Conservation (phyloP, 345 rosid genomes). For the Heritiera fomes region DNA sequence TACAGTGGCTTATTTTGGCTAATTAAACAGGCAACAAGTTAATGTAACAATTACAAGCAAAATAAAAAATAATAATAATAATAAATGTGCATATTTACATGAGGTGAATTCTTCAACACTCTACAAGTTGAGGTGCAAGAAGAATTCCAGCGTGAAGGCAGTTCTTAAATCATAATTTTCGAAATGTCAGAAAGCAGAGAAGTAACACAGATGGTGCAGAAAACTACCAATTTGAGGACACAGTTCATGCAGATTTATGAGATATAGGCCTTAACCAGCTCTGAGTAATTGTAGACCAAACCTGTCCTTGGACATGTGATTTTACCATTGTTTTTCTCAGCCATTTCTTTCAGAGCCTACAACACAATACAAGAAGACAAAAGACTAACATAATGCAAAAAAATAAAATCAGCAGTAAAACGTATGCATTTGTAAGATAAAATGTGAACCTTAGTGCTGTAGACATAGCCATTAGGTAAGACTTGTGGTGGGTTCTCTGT, state of each 20-base stretch:
- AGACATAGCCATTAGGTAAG: constrained; percentile 92
- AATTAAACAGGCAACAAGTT: not conserved
- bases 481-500: constrained; percentile 99
- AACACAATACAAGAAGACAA: not conserved
- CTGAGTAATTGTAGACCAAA: constrained; percentile 56
- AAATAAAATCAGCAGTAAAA: not conserved
- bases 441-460: constrained; percentile 80
- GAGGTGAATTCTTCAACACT: not conserved
- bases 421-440: not conserved
- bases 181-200: not conserved
- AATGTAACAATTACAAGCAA: not conserved
- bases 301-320: constrained; percentile 91
- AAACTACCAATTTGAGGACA: not conserved
- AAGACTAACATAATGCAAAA: not conserved
- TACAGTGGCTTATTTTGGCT: not conserved
- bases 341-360: constrained; percentile 97
- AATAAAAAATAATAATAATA: not conserved
- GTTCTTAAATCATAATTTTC: not conserved
- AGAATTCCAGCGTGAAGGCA: not conserved
- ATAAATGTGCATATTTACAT: constrained; percentile 4
- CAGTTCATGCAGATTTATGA: constrained; percentile 43
- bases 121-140: constrained; percentile 11
- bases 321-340: constrained; percentile 66
- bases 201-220: not conserved
- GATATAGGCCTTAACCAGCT: constrained; percentile 85